A percentile compares a stretch with the other conserved stretches of the same genome.
Evolutionary conservation across 2,329 filamentous ascomycete species (phyloP).

Genomic region (Zymoseptoria passerinii): DNA sequence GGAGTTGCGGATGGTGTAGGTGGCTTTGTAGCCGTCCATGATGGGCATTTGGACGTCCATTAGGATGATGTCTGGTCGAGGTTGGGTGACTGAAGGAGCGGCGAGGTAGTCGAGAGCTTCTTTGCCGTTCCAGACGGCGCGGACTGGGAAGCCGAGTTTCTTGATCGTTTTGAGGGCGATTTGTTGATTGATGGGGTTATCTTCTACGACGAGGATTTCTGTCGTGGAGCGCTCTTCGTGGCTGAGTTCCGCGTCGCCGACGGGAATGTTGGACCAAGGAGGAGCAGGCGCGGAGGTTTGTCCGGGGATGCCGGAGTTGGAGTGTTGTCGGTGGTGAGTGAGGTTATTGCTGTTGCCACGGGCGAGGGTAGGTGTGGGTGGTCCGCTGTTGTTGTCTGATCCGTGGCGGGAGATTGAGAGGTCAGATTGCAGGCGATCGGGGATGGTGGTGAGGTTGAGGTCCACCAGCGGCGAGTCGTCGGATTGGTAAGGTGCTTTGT

Average conservation of each 20-base stretch:
- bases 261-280: constrained; percentile 32
- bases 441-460: constrained; percentile 55
- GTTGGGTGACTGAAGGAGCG: constrained; percentile 34
- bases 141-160: constrained; percentile 63
- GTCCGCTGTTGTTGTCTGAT: constrained; percentile 48
- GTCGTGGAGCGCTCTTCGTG: constrained; percentile 53
- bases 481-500: constrained; percentile 53
- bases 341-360: background rate
- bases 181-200: constrained; percentile 62
- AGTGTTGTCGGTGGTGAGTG: constrained; percentile 4
- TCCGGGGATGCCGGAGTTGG: constrained; percentile 8
- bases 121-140: constrained; percentile 67
- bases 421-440: constrained; percentile 55
- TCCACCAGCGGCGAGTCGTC: constrained; percentile 47
- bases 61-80: constrained; percentile 64
- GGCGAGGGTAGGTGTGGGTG: constrained; percentile 26
- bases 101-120: constrained; percentile 66
- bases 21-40: constrained; percentile 70
- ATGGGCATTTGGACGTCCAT: constrained; percentile 42
- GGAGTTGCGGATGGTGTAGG: constrained; percentile 62
- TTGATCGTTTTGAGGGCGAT: constrained; percentile 68
- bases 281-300: constrained; percentile 1
- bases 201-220: constrained; percentile 70
- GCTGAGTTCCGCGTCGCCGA: constrained; percentile 45
- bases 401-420: constrained; percentile 55